These are phyloP conservation scores for Aureobasidium sp. DNA, from an alignment of 2,329 filamentous ascomycete genomes.

Conservation along the genomic window DNA sequence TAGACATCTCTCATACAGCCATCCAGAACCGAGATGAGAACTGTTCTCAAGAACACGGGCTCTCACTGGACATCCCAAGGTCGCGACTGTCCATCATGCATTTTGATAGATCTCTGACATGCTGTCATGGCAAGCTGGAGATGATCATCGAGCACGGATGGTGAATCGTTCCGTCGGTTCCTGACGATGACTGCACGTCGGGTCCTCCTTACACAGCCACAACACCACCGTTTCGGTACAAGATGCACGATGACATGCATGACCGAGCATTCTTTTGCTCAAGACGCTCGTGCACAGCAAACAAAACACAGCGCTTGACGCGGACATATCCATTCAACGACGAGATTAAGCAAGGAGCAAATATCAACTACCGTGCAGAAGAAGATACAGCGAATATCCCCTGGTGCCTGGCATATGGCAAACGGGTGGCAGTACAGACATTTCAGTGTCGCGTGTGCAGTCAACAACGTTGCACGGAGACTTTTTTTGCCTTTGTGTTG, in stretches of 20 bases:
- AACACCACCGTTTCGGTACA: not conserved
- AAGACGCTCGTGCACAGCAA: not conserved
- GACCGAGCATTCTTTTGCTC: not conserved
- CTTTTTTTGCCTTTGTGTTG: not conserved
- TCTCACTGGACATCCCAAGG: not conserved
- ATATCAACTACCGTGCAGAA: not conserved
- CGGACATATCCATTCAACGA: not conserved
- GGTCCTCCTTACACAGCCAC: not conserved
- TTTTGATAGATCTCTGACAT: not conserved
- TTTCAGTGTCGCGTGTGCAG: too few relatives aligned
- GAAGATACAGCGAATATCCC: not conserved
- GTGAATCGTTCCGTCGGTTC: not conserved
- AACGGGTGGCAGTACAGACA: not conserved
- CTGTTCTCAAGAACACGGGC: not conserved
- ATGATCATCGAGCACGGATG: not conserved
- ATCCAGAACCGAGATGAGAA: not conserved
- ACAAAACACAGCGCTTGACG: not conserved
- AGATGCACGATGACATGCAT: conserved; percentile 5
- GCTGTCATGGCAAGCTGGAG: not conserved
- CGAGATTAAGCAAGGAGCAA: not conserved
- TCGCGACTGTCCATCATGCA: not conserved
- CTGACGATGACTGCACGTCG: not conserved
- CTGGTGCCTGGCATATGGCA: not conserved
- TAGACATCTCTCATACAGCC: not conserved
- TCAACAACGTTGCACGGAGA: not conserved